Evolutionary conservation across 2,329 filamentous ascomycete species (phyloP).

Genomic region (Claviceps arundinis): DNA sequence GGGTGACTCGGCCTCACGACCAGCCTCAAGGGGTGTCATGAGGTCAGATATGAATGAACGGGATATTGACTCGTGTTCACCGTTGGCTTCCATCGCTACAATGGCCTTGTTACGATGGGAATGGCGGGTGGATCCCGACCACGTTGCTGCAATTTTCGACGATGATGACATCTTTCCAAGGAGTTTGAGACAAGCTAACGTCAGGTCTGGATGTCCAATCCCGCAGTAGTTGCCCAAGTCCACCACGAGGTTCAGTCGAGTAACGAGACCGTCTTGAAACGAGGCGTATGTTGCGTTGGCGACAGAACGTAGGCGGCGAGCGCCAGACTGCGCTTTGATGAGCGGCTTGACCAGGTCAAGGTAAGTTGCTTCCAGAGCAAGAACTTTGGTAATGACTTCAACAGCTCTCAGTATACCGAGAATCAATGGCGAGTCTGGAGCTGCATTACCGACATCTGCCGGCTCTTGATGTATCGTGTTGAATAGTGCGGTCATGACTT

Average conservation of each 20-base stretch:
- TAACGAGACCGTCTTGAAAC: conserved; percentile 83
- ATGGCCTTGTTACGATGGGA: conserved; percentile 71
- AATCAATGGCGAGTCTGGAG: conserved; percentile 69
- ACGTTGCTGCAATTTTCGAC: conserved; percentile 60
- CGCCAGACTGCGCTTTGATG: conserved; percentile 51
- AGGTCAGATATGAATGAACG: conserved; percentile 59
- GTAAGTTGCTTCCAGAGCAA: conserved; percentile 85
- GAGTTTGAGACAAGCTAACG: conserved; percentile 66
- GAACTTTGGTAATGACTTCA: conserved; percentile 67
- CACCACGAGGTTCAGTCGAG: conserved; percentile 64
- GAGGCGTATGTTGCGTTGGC: conserved; percentile 61
- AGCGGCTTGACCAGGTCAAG: conserved; percentile 74
- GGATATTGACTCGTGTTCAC: conserved; percentile 68
- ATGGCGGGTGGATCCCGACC: conserved; percentile 46
- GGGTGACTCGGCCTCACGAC: conserved; percentile 53
- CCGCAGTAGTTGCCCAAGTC: conserved; percentile 80
- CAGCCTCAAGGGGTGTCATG: conserved; percentile 55
- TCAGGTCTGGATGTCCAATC: conserved; percentile 67
- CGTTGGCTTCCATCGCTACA: conserved; percentile 71
- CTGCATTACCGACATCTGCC: conserved; percentile 55
- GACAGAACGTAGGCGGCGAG: conserved; percentile 43
- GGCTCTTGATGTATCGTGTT: conserved; percentile 65
- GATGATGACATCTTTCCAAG: conserved; percentile 80
- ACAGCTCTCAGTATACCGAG: conserved; percentile 68
- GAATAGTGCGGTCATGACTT: conserved; percentile 69